A percentile compares a stretch with the other conserved stretches of the same genome.
Conservation (phyloP, 2,329 filamentous ascomycete species). For the Hypoxylon sp. region DNA sequence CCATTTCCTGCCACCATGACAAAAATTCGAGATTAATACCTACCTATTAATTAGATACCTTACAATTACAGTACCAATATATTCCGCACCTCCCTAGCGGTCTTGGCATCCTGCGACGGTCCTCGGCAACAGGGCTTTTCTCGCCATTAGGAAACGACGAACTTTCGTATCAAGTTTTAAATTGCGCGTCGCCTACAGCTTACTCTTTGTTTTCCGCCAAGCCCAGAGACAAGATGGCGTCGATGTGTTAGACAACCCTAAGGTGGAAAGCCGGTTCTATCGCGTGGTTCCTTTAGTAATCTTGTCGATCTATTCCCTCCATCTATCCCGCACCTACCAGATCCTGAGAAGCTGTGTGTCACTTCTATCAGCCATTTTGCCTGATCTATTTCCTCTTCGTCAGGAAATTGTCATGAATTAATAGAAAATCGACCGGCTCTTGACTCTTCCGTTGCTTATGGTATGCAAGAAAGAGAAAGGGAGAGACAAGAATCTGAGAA, state of each 20-base stretch:
- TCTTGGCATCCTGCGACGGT: constrained; percentile 30
- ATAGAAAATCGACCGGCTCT: constrained; percentile 17
- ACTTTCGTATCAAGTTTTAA: constrained; percentile 16
- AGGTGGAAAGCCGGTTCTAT: constrained; percentile 28
- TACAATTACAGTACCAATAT: too few relatives aligned
- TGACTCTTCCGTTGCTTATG: neutral
- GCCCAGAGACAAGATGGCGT: constrained; percentile 23
- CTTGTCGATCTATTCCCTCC: constrained; percentile 27
- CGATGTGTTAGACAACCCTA: constrained; percentile 13
- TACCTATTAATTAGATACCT: too few relatives aligned
- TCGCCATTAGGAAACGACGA: neutral
- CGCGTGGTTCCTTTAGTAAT: constrained; percentile 34
- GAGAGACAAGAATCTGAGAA: constrained; percentile 8
- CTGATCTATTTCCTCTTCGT: constrained; percentile 17
- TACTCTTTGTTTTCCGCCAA: constrained; percentile 30
- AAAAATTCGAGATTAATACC: constrained; percentile 35
- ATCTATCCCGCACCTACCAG: constrained; percentile 17
- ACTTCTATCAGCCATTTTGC: constrained; percentile 19
- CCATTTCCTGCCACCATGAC: constrained; percentile 5
- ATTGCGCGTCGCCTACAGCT: constrained; percentile 31
- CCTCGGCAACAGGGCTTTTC: constrained; percentile 31
- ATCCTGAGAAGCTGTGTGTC: constrained; percentile 10
- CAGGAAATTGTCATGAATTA: constrained; percentile 17
- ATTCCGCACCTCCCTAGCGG: constrained; percentile 33
- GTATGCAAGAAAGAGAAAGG: neutral